Percentiles rank a stretch among this genome's conserved stretches.
Conservation (phyloP, 2,329 filamentous ascomycete genomes). For the Bisporella sp. region DNA sequence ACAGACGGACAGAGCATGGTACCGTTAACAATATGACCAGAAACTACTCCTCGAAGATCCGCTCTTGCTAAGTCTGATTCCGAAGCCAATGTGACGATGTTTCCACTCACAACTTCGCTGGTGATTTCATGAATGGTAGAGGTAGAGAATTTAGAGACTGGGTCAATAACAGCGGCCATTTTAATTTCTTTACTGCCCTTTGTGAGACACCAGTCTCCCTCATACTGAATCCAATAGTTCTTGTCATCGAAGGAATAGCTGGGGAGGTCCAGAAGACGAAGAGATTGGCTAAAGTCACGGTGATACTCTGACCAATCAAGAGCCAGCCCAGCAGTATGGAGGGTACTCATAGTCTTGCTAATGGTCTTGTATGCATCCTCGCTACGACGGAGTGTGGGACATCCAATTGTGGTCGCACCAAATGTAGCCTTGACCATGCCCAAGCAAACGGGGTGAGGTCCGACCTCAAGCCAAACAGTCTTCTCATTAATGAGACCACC, state of each 20-base stretch:
- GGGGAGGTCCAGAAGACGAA: slow-evolving; percentile 57
- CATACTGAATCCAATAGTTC: slow-evolving; percentile 58
- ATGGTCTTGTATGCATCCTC: slow-evolving; percentile 61
- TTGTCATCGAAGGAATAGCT: slow-evolving; percentile 64
- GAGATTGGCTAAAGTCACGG: slow-evolving; percentile 48
- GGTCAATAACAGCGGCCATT: slow-evolving; percentile 8
- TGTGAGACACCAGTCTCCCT: slow-evolving; percentile 62
- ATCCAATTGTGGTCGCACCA: slow-evolving; percentile 43
- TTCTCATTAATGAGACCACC: slow-evolving; percentile 49
- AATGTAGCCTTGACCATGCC: slow-evolving; percentile 62
- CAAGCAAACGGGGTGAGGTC: slow-evolving; percentile 64
- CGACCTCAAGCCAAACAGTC: slow-evolving; percentile 65
- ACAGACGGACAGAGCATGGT: slow-evolving; percentile 50
- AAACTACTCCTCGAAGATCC: slow-evolving; percentile 46
- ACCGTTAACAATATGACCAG: slow-evolving; percentile 53
- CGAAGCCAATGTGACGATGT: slow-evolving; percentile 43
- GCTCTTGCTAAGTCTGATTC: slow-evolving; percentile 49
- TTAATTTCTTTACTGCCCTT: slow-evolving; percentile 47
- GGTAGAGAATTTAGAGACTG: slow-evolving; percentile 41
- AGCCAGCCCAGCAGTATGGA: slow-evolving; percentile 55
- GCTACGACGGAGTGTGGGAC: slow-evolving; percentile 54
- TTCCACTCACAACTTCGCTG: slow-evolving; percentile 44
- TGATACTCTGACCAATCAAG: slow-evolving; percentile 69
- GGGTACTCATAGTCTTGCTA: slow-evolving; percentile 45
- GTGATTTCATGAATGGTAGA: slow-evolving; percentile 49